Conservation (phyloP, 2,329 filamentous ascomycete genomes). For the Sporothrix protearum region DNA sequence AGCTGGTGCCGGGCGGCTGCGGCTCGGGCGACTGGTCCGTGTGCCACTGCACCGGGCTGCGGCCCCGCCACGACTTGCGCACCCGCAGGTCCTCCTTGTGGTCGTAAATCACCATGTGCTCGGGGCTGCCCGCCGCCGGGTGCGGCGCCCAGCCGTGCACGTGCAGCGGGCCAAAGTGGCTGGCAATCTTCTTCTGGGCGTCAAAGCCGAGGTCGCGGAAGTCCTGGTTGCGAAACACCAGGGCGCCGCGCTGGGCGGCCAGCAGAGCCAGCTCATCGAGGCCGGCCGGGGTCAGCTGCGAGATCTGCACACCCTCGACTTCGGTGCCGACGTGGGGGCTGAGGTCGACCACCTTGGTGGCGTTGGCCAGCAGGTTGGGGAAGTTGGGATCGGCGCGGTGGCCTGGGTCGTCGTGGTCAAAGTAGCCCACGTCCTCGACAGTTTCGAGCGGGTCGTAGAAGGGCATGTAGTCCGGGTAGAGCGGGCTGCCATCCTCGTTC, state of each 20-base stretch:
- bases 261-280: slow-evolving; percentile 16
- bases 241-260: slow-evolving; percentile 12
- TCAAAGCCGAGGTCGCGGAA: slow-evolving; percentile 23
- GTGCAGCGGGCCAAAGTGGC: slow-evolving; percentile 18
- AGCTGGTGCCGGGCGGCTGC: slow-evolving; percentile 17
- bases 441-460: slow-evolving; percentile 18
- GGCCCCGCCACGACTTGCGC: slow-evolving; percentile 13
- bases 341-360: slow-evolving; percentile 9
- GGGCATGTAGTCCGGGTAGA: slow-evolving; percentile 18
- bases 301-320: slow-evolving; percentile 14
- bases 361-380: slow-evolving; percentile 7
- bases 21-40: slow-evolving; percentile 18
- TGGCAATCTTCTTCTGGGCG: not conserved
- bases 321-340: slow-evolving; percentile 18
- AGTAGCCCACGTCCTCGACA: slow-evolving; percentile 16
- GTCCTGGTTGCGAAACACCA: slow-evolving; percentile 25
- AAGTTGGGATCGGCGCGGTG: slow-evolving; percentile 18
- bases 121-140: slow-evolving; percentile 10
- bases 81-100: slow-evolving; percentile 16
- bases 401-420: slow-evolving; percentile 18
- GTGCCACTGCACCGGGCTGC: slow-evolving; percentile 19
- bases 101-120: slow-evolving; percentile 20
- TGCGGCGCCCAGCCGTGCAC: slow-evolving; percentile 18
- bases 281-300: slow-evolving; percentile 12
- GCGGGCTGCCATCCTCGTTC: slow-evolving; percentile 19